phyloP scores from a whole-genome alignment of 805 yeast species.

The Wickerhamiella allomyrinae region DNA sequence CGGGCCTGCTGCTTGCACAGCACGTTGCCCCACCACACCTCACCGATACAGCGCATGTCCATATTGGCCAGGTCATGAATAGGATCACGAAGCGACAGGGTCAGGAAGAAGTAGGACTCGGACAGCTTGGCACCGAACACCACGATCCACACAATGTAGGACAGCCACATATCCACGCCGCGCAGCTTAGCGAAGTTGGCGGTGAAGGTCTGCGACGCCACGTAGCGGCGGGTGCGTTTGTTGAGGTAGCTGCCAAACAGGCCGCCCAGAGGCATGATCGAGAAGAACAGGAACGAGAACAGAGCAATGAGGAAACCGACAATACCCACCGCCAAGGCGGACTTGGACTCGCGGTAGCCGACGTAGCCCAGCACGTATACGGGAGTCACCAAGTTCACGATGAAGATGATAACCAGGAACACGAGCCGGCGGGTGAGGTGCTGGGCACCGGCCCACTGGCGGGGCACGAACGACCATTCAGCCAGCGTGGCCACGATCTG shows the following conservation, averaged over 20 bases:
- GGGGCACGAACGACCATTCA: constrained; percentile 94
- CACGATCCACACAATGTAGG: constrained; percentile 77
- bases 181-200: constrained; percentile 69
- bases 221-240: constrained; percentile 71
- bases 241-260: constrained; percentile 85
- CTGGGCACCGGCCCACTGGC: constrained; percentile 99
- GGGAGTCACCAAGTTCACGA: constrained; percentile 69
- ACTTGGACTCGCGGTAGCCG: constrained; percentile 41
- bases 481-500: constrained; percentile 78
- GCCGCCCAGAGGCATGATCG: constrained; percentile 95
- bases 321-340: constrained; percentile 67
- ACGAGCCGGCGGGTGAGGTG: constrained; percentile 77
- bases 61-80: constrained; percentile 74
- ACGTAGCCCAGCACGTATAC: constrained; percentile 76
- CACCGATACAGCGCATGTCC: constrained; percentile 92
- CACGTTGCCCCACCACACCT: constrained; percentile 60
- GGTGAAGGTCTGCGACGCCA: constrained; percentile 91
- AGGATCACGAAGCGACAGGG: constrained; percentile 84
- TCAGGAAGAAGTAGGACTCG: constrained; percentile 89
- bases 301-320: constrained; percentile 83
- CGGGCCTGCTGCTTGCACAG: constrained; percentile 79
- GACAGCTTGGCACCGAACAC: constrained; percentile 79
- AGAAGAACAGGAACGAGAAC: constrained; percentile 68
- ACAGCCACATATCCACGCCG: constrained; percentile 93
- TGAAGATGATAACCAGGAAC: constrained; percentile 53